Base-by-base conservation (phyloP, 345 rosid genomes). In the Syzygium aqueum region DNA sequence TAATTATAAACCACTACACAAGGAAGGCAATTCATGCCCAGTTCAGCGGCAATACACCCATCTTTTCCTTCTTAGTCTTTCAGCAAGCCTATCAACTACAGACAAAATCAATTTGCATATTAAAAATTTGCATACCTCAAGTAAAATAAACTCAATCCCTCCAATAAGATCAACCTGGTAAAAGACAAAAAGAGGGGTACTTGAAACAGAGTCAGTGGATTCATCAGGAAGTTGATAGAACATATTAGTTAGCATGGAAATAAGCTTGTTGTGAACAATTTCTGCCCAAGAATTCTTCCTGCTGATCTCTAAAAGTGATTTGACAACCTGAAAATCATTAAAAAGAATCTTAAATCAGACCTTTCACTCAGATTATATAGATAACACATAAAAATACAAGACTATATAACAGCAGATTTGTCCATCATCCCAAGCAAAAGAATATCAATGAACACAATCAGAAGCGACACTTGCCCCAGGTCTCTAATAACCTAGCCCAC, bases 101-200 rank as follows among this genome's bases (percentile, higher is more conserved):
- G 30, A 59, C 33, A 77, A 40, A 65, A 50, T 52, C 50, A 28
- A 53, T n/a, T 40, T 53, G 9, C 50, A 25, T 14, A 77, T 37
- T 63, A 77, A 67, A 80, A 49, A 50, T 46, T 84, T 22, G 88
- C 89, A 88, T 94, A 96, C 99, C 99, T 97, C 98, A 85, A 90
- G 86, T 93, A 96, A 95, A 89, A 97, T 95, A 91, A 94, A 96
- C 77, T 97, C 96, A 86, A 95, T 95, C 87, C 99, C 99, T 84
- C 98, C 99, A 90, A 97, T 94, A 92, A 96, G 95, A 87, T 96
- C 98, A 92, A 95, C 92, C 93, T 96, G 98, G 87, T 94, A 93
- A 84, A 94, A 86, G 88, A 96, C 96, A 94, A 97, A 97, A 61
- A 89, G 89, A 22, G 95, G 90, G 61, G 93, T 87, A 87, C 86